A percentile compares a stretch with the other conserved stretches of the same genome.
phyloP scores from a whole-genome alignment of 1,139 yeast species.

The Debaryomyces robertsiae region DNA sequence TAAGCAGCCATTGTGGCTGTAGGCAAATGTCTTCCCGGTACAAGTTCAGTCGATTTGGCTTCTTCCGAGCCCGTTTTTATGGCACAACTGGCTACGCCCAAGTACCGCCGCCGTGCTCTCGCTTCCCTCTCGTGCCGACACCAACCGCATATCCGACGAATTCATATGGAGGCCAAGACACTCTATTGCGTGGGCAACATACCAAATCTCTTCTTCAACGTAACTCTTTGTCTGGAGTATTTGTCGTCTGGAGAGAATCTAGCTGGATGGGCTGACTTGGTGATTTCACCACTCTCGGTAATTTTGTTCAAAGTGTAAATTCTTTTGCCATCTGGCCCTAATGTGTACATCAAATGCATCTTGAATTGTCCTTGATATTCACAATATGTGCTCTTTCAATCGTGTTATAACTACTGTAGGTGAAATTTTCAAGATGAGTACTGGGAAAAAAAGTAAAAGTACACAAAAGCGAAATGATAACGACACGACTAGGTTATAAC shows the following conservation, averaged over 20 bases:
- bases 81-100: too few species aligned
- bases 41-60: too few species aligned
- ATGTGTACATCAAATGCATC: conserved; percentile 99
- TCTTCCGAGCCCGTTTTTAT: too few species aligned
- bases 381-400: not conserved
- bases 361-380: conserved; percentile 17
- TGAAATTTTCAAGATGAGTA: conserved; percentile 11
- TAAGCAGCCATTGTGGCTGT: too few species aligned
- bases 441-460: conserved; percentile 8
- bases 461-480: conserved; percentile 1
- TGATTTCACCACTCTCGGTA: conserved; percentile 86
- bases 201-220: conserved; percentile 92
- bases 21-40: too few species aligned
- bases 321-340: conserved; percentile 93
- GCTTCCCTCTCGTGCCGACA: too few species aligned
- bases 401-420: not conserved
- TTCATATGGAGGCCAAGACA: too few species aligned
- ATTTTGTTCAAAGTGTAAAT: conserved; percentile 85
- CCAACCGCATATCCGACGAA: too few species aligned
- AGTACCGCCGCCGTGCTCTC: too few species aligned
- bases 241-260: conserved; percentile 99
- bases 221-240: conserved; percentile 98
- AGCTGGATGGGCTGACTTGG: conserved; percentile 99
- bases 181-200: conserved; percentile 83
- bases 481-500: conserved; percentile 9